Conservation (phyloP, 495 filamentous ascomycete species). For the Geoglossum glabrum region DNA sequence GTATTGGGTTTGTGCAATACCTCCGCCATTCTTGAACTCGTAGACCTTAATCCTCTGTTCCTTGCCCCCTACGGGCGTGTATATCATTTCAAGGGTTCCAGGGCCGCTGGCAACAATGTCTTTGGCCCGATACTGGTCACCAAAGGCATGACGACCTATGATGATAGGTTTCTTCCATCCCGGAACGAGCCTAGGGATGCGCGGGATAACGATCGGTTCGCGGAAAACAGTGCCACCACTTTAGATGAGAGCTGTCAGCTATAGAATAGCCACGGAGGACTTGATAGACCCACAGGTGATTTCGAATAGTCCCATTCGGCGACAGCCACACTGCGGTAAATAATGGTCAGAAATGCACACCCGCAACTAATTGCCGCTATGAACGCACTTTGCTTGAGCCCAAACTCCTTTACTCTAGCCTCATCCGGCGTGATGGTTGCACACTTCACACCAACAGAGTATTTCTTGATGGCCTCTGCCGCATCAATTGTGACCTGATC, state of each 20-base stretch:
- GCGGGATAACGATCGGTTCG: conserved; percentile 89
- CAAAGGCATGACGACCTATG: conserved; percentile 95
- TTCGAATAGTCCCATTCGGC: conserved; percentile 95
- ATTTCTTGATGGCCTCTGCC: conserved; percentile 95
- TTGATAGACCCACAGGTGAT: conserved; percentile 39
- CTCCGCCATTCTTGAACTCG: conserved; percentile 54
- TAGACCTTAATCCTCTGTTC: conserved; percentile 77
- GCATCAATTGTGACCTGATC: conserved; percentile 89
- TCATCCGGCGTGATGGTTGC: conserved; percentile 98
- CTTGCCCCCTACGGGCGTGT: conserved; percentile 64
- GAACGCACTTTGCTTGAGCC: conserved; percentile 77
- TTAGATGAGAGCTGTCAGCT: conserved; percentile 4
- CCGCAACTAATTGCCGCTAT: neutral
- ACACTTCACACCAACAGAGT: conserved; percentile 96
- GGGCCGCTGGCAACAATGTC: conserved; percentile 63
- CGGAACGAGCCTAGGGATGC: conserved; percentile 76
- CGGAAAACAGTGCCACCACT: conserved; percentile 90
- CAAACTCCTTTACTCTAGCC: conserved; percentile 88
- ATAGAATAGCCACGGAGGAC: neutral
- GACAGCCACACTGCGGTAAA: conserved; percentile 69
- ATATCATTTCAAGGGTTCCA: conserved; percentile 84
- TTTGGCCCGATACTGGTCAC: conserved; percentile 94
- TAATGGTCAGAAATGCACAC: neutral
- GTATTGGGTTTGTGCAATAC: conserved; percentile 85
- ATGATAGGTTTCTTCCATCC: conserved; percentile 98